Evolutionary conservation across 1,284 basidiomycete genomes (phyloP).

Genomic region (Boletus semigastroideus): DNA sequence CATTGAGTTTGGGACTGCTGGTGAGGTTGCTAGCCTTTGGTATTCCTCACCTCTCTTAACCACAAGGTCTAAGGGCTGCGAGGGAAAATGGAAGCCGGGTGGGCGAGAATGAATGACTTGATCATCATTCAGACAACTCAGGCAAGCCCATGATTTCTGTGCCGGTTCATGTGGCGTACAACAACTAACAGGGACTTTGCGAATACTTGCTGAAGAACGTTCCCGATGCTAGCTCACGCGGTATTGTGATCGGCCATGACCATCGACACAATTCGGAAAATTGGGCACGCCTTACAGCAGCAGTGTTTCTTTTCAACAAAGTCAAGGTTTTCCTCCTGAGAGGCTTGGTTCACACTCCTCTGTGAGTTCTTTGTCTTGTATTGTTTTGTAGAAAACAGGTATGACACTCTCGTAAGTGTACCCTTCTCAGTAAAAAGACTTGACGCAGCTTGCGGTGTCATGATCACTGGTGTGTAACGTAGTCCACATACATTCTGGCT

Average conservation of each 20-base stretch:
- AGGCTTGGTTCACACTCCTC: constrained; percentile 76
- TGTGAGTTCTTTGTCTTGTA: constrained; percentile 45
- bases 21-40: constrained; percentile 38
- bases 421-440: constrained; percentile 73
- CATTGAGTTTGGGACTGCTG: constrained; percentile 86
- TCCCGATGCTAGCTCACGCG: constrained; percentile 51
- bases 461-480: constrained; percentile 70
- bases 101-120: constrained; percentile 84
- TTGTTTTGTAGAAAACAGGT: neutral
- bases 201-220: constrained; percentile 64
- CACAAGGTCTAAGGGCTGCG: constrained; percentile 55
- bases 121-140: constrained; percentile 82
- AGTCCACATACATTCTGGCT: neutral
- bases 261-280: constrained; percentile 75
- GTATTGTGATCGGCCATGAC: constrained; percentile 81
- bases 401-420: constrained; percentile 46
- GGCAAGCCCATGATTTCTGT: constrained; percentile 36
- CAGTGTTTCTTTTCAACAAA: constrained; percentile 61
- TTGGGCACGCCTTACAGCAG: constrained; percentile 75
- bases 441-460: constrained; percentile 75
- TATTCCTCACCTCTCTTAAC: constrained; percentile 1
- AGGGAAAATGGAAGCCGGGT: constrained; percentile 83
- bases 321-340: constrained; percentile 70
- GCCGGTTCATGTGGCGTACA: neutral
- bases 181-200: constrained; percentile 60